Evolutionary conservation across 1,284 basidiomycete species (phyloP).

Genomic region (Phlebopus sp.): DNA sequence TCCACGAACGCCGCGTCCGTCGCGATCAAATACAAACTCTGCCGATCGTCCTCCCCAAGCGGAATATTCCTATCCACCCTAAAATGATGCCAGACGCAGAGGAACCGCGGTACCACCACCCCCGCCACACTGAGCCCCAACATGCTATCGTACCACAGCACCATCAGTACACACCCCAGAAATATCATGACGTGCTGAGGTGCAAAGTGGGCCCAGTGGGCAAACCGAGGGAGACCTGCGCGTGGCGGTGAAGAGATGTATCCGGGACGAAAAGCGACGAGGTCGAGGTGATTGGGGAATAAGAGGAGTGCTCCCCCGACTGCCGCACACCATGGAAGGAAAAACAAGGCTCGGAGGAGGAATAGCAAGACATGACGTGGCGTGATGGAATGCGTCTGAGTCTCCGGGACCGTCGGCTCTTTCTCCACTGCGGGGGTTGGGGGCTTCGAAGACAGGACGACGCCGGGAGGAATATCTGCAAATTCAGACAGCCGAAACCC

Average conservation of each 20-base stretch:
- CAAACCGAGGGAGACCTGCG: slow-evolving; percentile 40
- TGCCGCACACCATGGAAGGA: slow-evolving; percentile 47
- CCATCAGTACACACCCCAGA: slow-evolving; percentile 27
- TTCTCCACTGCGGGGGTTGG: neutral
- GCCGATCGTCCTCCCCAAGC: slow-evolving; percentile 43
- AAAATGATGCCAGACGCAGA: slow-evolving; percentile 40
- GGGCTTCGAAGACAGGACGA: neutral
- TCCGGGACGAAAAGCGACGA: slow-evolving; percentile 39
- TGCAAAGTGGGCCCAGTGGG: slow-evolving; percentile 43
- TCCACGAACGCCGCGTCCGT: slow-evolving; percentile 16
- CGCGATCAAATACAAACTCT: slow-evolving; percentile 43
- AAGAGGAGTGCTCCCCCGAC: slow-evolving; percentile 45
- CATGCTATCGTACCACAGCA: slow-evolving; percentile 31
- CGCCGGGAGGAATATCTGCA: neutral
- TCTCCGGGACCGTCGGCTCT: neutral
- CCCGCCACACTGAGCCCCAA: slow-evolving; percentile 29
- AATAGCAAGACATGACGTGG: neutral
- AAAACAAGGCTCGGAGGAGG: slow-evolving; percentile 30
- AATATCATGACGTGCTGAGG: slow-evolving; percentile 43
- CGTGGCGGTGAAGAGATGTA: slow-evolving; percentile 34
- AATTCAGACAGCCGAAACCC: slow-evolving; percentile 17
- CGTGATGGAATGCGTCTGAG: no score
- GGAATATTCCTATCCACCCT: slow-evolving; percentile 31
- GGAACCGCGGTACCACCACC: slow-evolving; percentile 30
- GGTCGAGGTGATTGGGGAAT: slow-evolving; percentile 38